These are phyloP conservation scores for Hypomontagnella monticulosa DNA, from an alignment of 495 filamentous ascomycete species.

Conservation along the genomic window DNA sequence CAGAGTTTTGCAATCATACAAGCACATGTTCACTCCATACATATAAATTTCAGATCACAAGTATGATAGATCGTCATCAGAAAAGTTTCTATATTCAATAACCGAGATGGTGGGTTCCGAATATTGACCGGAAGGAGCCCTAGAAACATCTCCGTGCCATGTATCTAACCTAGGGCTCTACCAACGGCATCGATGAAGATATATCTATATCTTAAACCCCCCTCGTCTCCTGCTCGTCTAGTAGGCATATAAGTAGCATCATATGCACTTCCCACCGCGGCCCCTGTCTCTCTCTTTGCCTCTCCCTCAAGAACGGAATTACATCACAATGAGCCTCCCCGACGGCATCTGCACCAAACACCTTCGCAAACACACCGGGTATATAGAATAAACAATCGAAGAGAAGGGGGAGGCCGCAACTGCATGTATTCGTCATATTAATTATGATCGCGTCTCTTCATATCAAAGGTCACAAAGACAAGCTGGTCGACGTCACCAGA, in stretches of 20 bases:
- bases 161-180: conserved; percentile 33
- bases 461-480: conserved; percentile 27
- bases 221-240: conserved; percentile 25
- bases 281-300: conserved; percentile 8
- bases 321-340: conserved; percentile 49
- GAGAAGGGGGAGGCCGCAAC: conserved; percentile 47
- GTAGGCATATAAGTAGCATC: conserved; percentile 37
- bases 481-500: conserved; percentile 16
- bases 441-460: conserved; percentile 39
- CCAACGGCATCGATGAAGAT: conserved; percentile 31
- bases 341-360: conserved; percentile 41
- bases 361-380: conserved; percentile 49
- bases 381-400: conserved; percentile 56
- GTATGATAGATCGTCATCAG: neutral
- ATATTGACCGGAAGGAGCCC: conserved; percentile 13
- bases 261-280: conserved; percentile 30
- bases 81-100: conserved; percentile 25
- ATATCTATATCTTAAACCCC: conserved; percentile 20
- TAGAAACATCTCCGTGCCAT: conserved; percentile 33
- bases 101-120: conserved; percentile 17
- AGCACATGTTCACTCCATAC: neutral
- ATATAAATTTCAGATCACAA: no score
- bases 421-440: conserved; percentile 42
- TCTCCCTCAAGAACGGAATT: conserved; percentile 37
- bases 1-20: neutral